Conservation (phyloP, 345 rosid genomes). For the Trapa bicornis region DNA sequence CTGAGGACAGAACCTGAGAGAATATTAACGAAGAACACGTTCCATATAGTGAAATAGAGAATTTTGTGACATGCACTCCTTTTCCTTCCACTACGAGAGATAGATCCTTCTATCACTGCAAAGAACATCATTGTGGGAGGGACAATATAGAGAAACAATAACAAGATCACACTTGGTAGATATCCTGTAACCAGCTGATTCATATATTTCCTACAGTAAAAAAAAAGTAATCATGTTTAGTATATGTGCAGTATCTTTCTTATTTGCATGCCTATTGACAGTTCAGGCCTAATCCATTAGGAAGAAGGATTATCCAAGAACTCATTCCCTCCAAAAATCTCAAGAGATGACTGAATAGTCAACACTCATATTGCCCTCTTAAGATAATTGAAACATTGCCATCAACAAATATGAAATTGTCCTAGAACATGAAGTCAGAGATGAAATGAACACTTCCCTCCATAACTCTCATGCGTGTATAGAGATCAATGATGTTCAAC, state of each 20-base stretch:
- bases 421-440: background rate
- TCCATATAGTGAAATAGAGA: conserved; percentile 83
- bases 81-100: conserved; percentile 70
- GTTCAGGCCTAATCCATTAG: background rate
- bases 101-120: conserved; percentile 64
- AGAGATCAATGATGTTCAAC: background rate
- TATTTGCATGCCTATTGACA: background rate
- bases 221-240: background rate
- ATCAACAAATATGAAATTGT: background rate
- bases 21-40: conserved; percentile 78
- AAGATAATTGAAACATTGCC: background rate
- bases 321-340: background rate
- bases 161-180: conserved; percentile 83
- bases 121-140: conserved; percentile 90
- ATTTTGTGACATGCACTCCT: conserved; percentile 72
- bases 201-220: conserved; percentile 17
- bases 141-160: conserved; percentile 50
- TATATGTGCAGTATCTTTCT: background rate
- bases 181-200: conserved; percentile 69
- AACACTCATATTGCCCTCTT: background rate
- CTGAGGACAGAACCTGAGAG: conserved; percentile 66
- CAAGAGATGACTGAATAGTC: background rate
- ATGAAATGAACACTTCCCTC: background rate
- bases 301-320: background rate
- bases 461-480: background rate